phyloP scores from a whole-genome alignment of 2,329 filamentous ascomycete species.

The Colletotrichum filicis region DNA sequence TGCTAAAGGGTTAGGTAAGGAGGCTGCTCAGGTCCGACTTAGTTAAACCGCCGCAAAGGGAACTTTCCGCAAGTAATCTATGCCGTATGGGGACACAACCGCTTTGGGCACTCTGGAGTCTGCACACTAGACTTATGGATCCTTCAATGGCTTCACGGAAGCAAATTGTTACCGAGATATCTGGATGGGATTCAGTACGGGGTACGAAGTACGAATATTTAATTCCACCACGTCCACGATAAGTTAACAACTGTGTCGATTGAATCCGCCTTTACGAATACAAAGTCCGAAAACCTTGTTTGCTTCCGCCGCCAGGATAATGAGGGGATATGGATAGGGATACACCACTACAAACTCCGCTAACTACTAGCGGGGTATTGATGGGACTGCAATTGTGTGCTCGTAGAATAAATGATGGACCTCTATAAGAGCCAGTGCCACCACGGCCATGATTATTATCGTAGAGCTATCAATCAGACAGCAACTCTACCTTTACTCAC shows the following conservation, averaged over 20 bases:
- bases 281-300: not conserved
- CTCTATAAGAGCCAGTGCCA: too few relatives aligned
- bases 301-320: not conserved
- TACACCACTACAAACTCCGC: too few relatives aligned
- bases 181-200: not conserved
- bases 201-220: not conserved
- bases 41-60: not conserved
- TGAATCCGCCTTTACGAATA: not conserved
- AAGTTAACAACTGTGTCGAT: not conserved
- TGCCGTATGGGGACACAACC: not conserved
- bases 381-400: too few relatives aligned
- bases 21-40: not conserved
- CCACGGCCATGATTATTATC: too few relatives aligned
- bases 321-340: not conserved
- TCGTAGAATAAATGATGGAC: too few relatives aligned
- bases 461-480: too few relatives aligned
- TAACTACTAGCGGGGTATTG: too few relatives aligned
- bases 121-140: not conserved
- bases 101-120: not conserved
- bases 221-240: not conserved
- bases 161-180: slow-evolving; percentile 6
- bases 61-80: slow-evolving; percentile 19
- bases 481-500: not conserved
- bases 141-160: not conserved
- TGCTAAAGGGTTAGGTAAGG: slow-evolving; percentile 20